Evolutionary conservation across 1,284 basidiomycete species (phyloP).

Genomic region (Moesziomyces antarcticus): DNA sequence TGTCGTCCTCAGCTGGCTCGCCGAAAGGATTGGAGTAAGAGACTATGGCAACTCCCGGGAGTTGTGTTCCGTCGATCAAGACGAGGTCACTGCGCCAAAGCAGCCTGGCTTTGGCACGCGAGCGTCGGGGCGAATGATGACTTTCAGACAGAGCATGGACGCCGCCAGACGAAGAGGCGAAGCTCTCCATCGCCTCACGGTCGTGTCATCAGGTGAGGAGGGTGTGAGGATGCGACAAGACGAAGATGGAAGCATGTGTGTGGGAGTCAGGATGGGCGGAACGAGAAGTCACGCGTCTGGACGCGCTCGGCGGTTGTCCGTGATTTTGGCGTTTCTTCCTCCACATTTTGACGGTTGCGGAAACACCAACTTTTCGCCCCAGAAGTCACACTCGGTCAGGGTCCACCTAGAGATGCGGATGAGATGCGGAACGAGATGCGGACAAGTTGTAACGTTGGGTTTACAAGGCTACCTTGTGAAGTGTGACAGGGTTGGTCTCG

Average conservation of each 20-base stretch:
- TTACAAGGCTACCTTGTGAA: constrained; percentile 23
- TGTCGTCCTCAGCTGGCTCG: neutral
- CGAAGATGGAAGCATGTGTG: neutral
- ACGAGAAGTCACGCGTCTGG: neutral
- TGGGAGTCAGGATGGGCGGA: neutral
- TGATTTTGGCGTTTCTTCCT: neutral
- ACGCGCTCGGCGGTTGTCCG: neutral
- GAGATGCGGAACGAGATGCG: neutral
- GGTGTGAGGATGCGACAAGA: neutral
- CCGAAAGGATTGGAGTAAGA: constrained; percentile 57
- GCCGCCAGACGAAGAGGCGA: constrained; percentile 16
- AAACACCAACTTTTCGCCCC: neutral
- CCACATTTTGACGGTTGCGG: neutral
- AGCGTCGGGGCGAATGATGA: constrained; percentile 1
- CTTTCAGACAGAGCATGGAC: constrained; percentile 7
- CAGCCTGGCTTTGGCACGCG: constrained; percentile 42
- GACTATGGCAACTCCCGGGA: constrained; percentile 61
- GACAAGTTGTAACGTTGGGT: neutral
- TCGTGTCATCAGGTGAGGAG: neutral
- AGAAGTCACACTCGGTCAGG: no score
- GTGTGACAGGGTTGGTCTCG: constrained; percentile 4
- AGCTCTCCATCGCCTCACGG: constrained; percentile 7
- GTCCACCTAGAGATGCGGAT: no score
- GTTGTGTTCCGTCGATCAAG: constrained; percentile 56
- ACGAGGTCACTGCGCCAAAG: constrained; percentile 61